Evolutionary conservation across 2,329 filamentous ascomycete genomes (phyloP).

Genomic region (Colletotrichum orchidophilum): DNA sequence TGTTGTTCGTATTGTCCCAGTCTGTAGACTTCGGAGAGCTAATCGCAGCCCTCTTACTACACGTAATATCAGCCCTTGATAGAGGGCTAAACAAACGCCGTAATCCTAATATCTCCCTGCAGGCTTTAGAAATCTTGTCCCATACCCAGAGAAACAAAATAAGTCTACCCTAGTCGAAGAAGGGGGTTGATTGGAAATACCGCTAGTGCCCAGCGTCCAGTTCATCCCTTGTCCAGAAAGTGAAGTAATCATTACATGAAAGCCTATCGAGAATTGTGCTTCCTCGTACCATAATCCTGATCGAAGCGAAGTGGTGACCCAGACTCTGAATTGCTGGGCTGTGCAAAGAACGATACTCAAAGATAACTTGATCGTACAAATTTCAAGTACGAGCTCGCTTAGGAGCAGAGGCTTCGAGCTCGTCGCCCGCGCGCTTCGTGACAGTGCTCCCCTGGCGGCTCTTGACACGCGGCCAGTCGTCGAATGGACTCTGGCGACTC

Average conservation of each 20-base stretch:
- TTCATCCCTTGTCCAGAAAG: conserved; percentile 16
- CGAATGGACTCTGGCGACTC: conserved; percentile 66
- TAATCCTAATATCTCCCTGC: background rate
- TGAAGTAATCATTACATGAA: conserved; percentile 32
- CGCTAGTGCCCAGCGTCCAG: background rate
- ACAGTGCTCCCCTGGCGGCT: conserved; percentile 41
- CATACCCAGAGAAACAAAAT: background rate
- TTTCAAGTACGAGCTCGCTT: conserved; percentile 48
- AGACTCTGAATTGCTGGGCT: background rate
- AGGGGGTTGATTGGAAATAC: background rate
- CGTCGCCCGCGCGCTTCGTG: conserved; percentile 25
- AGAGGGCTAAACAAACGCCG: conserved; percentile 19
- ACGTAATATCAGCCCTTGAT: conserved; percentile 5
- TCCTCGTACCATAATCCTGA: conserved; percentile 11
- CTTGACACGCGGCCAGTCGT: conserved; percentile 76
- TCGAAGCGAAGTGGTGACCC: conserved; percentile 2
- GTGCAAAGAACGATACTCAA: conserved; percentile 21
- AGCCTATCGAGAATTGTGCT: conserved; percentile 29
- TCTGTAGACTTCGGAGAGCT: conserved; percentile 15
- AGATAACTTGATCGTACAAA: background rate
- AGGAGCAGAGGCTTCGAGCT: conserved; percentile 40
- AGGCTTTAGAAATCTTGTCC: background rate
- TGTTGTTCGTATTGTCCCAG: conserved; percentile 1
- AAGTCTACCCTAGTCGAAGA: conserved; percentile 16
- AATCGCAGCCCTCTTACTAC: conserved; percentile 1